These are phyloP conservation scores for Ramaria sp. DNA, from an alignment of 768 basidiomycete genomes.

Conservation along the genomic window DNA sequence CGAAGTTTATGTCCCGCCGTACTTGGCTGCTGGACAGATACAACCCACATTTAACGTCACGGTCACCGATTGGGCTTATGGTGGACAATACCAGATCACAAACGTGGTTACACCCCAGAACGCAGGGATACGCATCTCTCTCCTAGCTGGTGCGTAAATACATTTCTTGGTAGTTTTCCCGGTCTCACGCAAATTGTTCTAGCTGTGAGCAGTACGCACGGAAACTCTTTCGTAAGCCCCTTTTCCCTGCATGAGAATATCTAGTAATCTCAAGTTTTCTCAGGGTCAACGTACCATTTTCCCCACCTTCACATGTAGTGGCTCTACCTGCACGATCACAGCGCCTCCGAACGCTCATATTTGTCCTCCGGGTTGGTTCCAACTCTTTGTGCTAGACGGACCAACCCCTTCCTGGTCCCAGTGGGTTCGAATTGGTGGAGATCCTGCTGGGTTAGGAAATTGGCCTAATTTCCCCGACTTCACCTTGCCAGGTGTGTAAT, in stretches of 20 bases:
- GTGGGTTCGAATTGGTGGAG: conserved; percentile 16
- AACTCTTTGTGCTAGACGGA: conserved; percentile 12
- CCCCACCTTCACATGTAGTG: conserved; percentile 12
- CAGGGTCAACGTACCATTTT: conserved; percentile 14
- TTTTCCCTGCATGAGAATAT: background rate
- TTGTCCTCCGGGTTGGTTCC: conserved; percentile 15
- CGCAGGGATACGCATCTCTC: conserved; percentile 10
- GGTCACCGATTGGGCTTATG: conserved; percentile 59
- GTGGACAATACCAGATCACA: conserved; percentile 40
- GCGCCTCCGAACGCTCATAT: conserved; percentile 14
- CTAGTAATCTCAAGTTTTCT: background rate
- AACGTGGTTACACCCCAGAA: conserved; percentile 32
- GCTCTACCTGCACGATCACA: conserved; percentile 13
- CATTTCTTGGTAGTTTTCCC: background rate
- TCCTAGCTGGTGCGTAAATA: conserved; percentile 8
- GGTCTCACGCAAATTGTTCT: background rate
- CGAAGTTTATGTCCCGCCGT: conserved; percentile 16
- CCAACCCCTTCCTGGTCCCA: conserved; percentile 11
- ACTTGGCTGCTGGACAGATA: conserved; percentile 13
- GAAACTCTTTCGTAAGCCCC: conserved; percentile 10
- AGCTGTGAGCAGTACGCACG: conserved; percentile 13
- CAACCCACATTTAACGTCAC: conserved; percentile 27
- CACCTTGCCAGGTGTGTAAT: conserved; percentile 47
- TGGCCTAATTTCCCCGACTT: conserved; percentile 69
- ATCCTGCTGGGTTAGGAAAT: conserved; percentile 50